Evolutionary conservation across 2,329 filamentous ascomycete species (phyloP).

Genomic region (Fusarium chuoi): DNA sequence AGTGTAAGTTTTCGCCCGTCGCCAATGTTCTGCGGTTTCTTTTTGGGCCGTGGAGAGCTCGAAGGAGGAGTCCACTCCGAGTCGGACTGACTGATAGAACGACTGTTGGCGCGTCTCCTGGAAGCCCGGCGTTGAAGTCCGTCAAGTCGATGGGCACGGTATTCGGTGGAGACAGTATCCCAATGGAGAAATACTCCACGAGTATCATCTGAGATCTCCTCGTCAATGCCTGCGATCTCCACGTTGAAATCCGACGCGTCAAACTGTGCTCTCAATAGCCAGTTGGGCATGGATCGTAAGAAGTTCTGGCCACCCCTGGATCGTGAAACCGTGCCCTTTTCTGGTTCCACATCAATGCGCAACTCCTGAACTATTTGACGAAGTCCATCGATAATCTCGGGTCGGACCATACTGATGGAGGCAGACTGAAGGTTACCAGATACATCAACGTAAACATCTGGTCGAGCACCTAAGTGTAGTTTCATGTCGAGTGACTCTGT

Average conservation of each 20-base stretch:
- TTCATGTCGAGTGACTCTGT: slow-evolving; percentile 92
- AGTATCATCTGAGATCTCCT: slow-evolving; percentile 81
- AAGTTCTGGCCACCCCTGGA: slow-evolving; percentile 71
- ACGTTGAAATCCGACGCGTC: slow-evolving; percentile 90
- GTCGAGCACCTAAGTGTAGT: slow-evolving; percentile 83
- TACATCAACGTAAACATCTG: slow-evolving; percentile 84
- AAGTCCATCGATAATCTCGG: slow-evolving; percentile 92
- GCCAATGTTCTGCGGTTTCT: slow-evolving; percentile 65
- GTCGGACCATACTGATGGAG: slow-evolving; percentile 86
- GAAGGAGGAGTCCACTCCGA: slow-evolving; percentile 63
- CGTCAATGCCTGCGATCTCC: slow-evolving; percentile 89
- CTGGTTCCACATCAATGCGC: slow-evolving; percentile 73
- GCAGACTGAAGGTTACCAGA: slow-evolving; percentile 87
- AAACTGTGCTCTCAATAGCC: slow-evolving; percentile 85
- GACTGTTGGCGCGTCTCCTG: slow-evolving; percentile 79
- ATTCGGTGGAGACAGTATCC: slow-evolving; percentile 88
- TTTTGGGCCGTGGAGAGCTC: slow-evolving; percentile 55
- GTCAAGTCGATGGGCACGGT: slow-evolving; percentile 82
- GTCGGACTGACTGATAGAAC: slow-evolving; percentile 75
- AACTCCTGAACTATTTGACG: slow-evolving; percentile 91
- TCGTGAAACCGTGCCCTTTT: slow-evolving; percentile 62
- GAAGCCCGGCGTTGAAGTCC: slow-evolving; percentile 65
- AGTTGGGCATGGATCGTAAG: slow-evolving; percentile 80
- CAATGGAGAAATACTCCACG: slow-evolving; percentile 87
- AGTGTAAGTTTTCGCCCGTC: slow-evolving; percentile 87